A percentile compares a stretch with the other conserved stretches of the same genome.
phyloP scores from a whole-genome alignment of 345 rosid genomes.

The Eucalyptus sp. region DNA sequence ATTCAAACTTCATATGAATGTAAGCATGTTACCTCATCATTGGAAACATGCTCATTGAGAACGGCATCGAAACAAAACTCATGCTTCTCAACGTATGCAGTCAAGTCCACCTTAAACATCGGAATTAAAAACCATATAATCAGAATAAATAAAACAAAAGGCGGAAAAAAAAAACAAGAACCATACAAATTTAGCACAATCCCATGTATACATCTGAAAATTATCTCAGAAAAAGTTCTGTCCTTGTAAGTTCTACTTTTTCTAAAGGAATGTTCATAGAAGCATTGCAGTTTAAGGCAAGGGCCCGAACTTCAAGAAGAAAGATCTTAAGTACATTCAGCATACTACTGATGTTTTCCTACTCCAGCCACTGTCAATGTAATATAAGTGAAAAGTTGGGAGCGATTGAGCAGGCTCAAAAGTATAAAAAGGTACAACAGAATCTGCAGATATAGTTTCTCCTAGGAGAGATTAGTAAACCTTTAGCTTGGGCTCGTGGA shows the following conservation, averaged over 20 bases:
- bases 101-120: conserved; percentile 79
- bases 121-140: not conserved
- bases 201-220: not conserved
- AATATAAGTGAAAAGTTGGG: not conserved
- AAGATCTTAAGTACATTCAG: not conserved
- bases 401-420: not conserved
- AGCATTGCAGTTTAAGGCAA: not conserved
- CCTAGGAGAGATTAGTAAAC: conserved; percentile 7
- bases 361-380: not conserved
- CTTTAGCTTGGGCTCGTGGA: conserved; percentile 95
- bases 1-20: not conserved
- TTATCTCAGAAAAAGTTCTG: not conserved
- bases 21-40: conserved; percentile 67
- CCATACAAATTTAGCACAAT: not conserved
- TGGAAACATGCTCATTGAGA: conserved; percentile 66
- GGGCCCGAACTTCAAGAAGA: not conserved
- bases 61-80: conserved; percentile 99
- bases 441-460: not conserved
- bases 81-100: conserved; percentile 97
- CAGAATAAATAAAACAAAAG: not conserved
- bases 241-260: not conserved
- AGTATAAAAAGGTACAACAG: not conserved
- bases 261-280: not conserved
- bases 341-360: not conserved
- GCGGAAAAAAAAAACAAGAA: not conserved